Evolutionary conservation across 371 early-diverging fungal genomes (phyloP), one percentile per base, ranked within the genome.

Genomic region (Dinochytrium kinnereticum): DNA sequence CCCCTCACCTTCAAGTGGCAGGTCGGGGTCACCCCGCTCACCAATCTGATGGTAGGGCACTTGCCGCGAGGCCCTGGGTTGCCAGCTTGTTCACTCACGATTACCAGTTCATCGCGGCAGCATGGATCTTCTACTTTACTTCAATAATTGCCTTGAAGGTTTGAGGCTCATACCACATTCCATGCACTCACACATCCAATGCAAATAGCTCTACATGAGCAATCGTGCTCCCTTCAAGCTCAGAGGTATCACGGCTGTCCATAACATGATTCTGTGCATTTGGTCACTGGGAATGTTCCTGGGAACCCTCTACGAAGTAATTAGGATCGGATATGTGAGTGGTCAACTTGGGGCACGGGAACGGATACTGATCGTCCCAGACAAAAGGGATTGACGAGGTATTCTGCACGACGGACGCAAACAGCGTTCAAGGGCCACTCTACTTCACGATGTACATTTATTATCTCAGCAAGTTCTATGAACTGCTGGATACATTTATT

Each of bases 401-500:
- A n/a, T 81, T 81, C 64, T 81, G 78, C 69, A 76, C 77, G n/a
- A 71, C 59, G 26, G 68, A 76, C 59, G 21, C 59, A 1, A 38
- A 40, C 13, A 69, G 51, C 28, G 31, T 72, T 19, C 31, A 51
- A 34, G 81, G 81, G n/a, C 55, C 68, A 0, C 71, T 72, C 51
- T 51, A 38, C 28, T 78, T 59, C 64, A 68, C 57, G 26, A 40
- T 79, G 67, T 81, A 81, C 77, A 71, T 77, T 19, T 81, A 78
- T 71, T 81, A 81, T 50, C 39, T 81, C 51, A 69, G 53, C 39
- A 78, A 79, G 68, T 81, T 76, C 65, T 71, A 70, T 51, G 81
- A 81, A 64, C 75, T 81, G 7, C 40, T 78, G 24, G 81, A 81
- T 44, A 81, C 81, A n/a, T 75, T 79, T 28, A 81, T 81, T 51